phyloP scores from a whole-genome alignment of 805 yeast genomes.

The Ogataea parapolymorpha region DNA sequence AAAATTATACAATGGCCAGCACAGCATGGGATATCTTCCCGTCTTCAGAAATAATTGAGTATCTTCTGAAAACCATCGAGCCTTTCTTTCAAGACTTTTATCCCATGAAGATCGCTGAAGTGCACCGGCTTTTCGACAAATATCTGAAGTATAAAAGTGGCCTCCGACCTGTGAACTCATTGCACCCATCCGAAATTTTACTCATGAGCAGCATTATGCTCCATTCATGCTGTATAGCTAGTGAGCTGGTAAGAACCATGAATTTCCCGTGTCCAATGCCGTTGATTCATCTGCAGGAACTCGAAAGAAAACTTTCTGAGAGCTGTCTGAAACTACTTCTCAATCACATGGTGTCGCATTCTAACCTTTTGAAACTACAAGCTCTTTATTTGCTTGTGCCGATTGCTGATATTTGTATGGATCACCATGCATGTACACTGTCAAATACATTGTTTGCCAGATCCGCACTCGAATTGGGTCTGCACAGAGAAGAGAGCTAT shows the following conservation, averaged over 20 bases:
- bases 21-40: slow-evolving; percentile 2
- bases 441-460: slow-evolving; percentile 46
- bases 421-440: slow-evolving; percentile 13
- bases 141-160: slow-evolving; percentile 28
- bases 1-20: too few species aligned
- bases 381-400: neutral
- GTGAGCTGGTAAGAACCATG: slow-evolving; percentile 6
- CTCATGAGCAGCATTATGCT: slow-evolving; percentile 31
- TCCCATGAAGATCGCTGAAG: slow-evolving; percentile 2
- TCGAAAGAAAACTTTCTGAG: slow-evolving; percentile 24
- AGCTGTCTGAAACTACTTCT: neutral
- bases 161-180: slow-evolving; percentile 20
- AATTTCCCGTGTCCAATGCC: slow-evolving; percentile 4
- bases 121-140: slow-evolving; percentile 8
- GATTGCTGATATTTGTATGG: neutral
- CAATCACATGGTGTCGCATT: neutral
- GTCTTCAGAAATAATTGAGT: neutral
- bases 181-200: slow-evolving; percentile 32
- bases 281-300: slow-evolving; percentile 21
- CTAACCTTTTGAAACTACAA: neutral
- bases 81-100: neutral
- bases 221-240: slow-evolving; percentile 12
- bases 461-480: slow-evolving; percentile 55
- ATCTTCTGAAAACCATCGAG: neutral
- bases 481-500: slow-evolving; percentile 48